These are phyloP conservation scores for Trichoderma sp. DNA, from an alignment of 2,329 filamentous ascomycete genomes.

Conservation along the genomic window DNA sequence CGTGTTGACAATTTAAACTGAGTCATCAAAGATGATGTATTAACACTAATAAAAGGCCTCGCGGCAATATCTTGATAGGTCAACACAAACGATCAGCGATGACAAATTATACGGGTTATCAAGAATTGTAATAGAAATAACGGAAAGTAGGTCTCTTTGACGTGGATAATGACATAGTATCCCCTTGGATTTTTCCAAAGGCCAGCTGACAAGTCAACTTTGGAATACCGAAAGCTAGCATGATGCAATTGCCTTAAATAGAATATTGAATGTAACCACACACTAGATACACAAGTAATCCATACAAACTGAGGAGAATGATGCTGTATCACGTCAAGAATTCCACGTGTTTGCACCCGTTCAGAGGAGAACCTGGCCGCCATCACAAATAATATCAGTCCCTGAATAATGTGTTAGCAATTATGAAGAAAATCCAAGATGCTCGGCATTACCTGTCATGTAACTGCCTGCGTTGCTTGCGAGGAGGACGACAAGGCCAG, in stretches of 20 bases:
- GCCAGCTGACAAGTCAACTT: neutral
- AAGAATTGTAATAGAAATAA: neutral
- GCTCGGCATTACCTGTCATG: slow-evolving; percentile 56
- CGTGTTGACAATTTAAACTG: no score
- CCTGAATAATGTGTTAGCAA: neutral
- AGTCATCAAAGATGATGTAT: no score
- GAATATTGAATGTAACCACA: neutral
- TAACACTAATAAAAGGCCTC: no score
- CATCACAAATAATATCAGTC: neutral
- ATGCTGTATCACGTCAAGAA: neutral
- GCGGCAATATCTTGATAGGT: neutral
- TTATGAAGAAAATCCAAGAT: neutral
- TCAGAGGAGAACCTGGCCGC: neutral
- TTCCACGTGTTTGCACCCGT: neutral
- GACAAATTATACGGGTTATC: neutral
- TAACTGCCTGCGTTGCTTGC: slow-evolving; percentile 64
- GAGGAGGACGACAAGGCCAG: slow-evolving; percentile 62
- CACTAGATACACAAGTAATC: neutral
- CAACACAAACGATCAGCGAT: neutral
- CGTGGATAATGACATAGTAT: neutral
- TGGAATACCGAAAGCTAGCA: neutral
- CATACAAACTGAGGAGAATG: neutral
- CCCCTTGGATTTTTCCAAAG: neutral
- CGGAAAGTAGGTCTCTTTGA: neutral
- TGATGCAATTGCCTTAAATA: neutral